Evolutionary conservation across 2,329 filamentous ascomycete species (phyloP).

Genomic region (Elsinoe australis): DNA sequence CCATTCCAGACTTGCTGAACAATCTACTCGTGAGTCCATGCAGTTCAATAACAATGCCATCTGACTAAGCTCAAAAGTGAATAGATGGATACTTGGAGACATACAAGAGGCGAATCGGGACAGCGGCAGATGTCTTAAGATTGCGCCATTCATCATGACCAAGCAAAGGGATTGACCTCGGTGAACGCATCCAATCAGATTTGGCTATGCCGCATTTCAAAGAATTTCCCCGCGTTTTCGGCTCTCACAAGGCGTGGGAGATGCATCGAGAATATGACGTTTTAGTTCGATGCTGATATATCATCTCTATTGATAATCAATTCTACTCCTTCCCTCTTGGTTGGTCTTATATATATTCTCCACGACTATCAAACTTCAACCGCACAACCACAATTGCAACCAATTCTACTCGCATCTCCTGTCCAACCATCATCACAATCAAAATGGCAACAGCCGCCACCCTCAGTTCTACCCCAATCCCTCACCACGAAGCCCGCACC

Average conservation of each 20-base stretch:
- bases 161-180: constrained; percentile 1
- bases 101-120: constrained; percentile 14
- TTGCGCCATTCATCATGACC: constrained; percentile 13
- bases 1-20: too few relatives aligned
- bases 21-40: too few relatives aligned
- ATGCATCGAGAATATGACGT: constrained; percentile 11
- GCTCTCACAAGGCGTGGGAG: not conserved
- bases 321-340: not conserved
- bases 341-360: not conserved
- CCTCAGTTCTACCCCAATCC: constrained; percentile 25
- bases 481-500: constrained; percentile 21
- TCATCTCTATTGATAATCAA: constrained; percentile 11
- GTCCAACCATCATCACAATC: too few relatives aligned
- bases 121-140: constrained; percentile 12
- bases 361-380: not conserved
- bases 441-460: constrained; percentile 36
- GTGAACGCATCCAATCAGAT: not conserved
- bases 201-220: not conserved
- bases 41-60: too few relatives aligned
- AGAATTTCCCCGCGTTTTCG: constrained; percentile 6
- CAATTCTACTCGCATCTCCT: not conserved
- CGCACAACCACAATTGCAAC: not conserved
- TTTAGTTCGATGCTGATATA: constrained; percentile 7
- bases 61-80: too few relatives aligned
- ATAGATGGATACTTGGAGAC: too few relatives aligned